A percentile compares a stretch with the other conserved stretches of the same genome.
phyloP scores from a whole-genome alignment of 2,329 filamentous ascomycete species.

The Aspergillus hortae region DNA sequence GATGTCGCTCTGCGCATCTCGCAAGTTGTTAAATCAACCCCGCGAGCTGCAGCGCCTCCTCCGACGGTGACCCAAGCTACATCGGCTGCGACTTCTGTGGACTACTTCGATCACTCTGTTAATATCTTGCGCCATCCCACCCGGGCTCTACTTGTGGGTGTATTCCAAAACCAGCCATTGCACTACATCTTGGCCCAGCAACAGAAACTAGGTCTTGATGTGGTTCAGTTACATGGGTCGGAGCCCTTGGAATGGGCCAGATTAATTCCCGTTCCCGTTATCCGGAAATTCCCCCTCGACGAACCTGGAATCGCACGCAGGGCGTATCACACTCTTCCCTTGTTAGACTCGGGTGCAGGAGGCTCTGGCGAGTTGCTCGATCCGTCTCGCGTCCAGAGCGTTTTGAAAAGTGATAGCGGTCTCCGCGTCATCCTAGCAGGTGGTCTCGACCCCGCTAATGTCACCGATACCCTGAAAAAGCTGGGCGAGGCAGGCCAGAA shows the following conservation, averaged over 20 bases:
- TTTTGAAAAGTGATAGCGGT: constrained; percentile 65
- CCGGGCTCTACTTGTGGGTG: constrained; percentile 79
- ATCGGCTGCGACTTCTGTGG: constrained; percentile 36
- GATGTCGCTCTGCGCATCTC: constrained; percentile 81
- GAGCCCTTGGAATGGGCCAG: constrained; percentile 91
- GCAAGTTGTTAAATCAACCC: constrained; percentile 61
- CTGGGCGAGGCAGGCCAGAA: constrained; percentile 59
- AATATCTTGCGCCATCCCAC: constrained; percentile 47
- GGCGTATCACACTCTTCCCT: constrained; percentile 77
- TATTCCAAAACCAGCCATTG: constrained; percentile 89
- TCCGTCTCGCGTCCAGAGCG: constrained; percentile 62
- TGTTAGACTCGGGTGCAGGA: constrained; percentile 84
- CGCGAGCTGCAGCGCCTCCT: constrained; percentile 21
- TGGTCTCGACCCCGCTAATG: constrained; percentile 76
- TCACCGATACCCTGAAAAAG: constrained; percentile 61
- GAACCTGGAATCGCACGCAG: constrained; percentile 68
- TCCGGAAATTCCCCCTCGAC: constrained; percentile 76
- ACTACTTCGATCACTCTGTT: constrained; percentile 67
- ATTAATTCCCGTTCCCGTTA: constrained; percentile 86
- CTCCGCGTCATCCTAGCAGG: constrained; percentile 79
- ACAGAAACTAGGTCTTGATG: constrained; percentile 70
- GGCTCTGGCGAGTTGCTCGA: constrained; percentile 77
- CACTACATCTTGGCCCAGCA: constrained; percentile 78
- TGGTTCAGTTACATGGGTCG: constrained; percentile 88
- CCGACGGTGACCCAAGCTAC: constrained; percentile 14